Percentiles rank a stretch among this genome's conserved stretches.
Conservation (phyloP, 2,329 filamentous ascomycete species). For the Curvularia spicifera region DNA sequence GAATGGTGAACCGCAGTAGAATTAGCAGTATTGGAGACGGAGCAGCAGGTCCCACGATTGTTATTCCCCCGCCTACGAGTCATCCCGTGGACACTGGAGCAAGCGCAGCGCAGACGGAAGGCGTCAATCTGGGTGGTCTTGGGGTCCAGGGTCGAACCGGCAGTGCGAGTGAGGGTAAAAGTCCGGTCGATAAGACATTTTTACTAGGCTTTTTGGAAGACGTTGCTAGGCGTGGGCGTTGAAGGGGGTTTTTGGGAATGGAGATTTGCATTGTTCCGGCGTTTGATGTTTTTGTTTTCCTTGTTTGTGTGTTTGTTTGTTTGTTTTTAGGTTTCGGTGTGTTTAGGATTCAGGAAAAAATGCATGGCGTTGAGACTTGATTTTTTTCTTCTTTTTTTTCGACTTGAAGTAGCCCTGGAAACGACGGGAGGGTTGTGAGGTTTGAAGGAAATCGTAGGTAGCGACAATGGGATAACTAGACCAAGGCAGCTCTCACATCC, state of each 20-base stretch:
- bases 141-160: constrained; percentile 8
- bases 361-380: neutral
- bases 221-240: constrained; percentile 48
- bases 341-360: neutral
- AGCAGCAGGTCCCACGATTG: constrained; percentile 20
- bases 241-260: neutral
- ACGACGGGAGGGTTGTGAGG: no score
- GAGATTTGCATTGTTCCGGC: neutral
- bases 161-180: constrained; percentile 33
- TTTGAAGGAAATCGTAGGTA: no score
- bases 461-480: no score
- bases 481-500: no score
- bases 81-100: constrained; percentile 14
- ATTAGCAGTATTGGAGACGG: constrained; percentile 46
- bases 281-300: neutral
- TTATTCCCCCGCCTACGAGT: constrained; percentile 28
- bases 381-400: neutral
- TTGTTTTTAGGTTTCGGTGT: neutral
- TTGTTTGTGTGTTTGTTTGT: neutral
- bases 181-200: constrained; percentile 74
- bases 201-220: constrained; percentile 75
- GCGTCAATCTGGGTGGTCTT: constrained; percentile 9
- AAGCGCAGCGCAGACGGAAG: constrained; percentile 2
- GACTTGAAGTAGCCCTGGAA: no score
- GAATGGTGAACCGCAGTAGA: constrained; percentile 37